Evolutionary conservation across 495 filamentous ascomycete species (phyloP).

Genomic region (Aspergillus baeticus): DNA sequence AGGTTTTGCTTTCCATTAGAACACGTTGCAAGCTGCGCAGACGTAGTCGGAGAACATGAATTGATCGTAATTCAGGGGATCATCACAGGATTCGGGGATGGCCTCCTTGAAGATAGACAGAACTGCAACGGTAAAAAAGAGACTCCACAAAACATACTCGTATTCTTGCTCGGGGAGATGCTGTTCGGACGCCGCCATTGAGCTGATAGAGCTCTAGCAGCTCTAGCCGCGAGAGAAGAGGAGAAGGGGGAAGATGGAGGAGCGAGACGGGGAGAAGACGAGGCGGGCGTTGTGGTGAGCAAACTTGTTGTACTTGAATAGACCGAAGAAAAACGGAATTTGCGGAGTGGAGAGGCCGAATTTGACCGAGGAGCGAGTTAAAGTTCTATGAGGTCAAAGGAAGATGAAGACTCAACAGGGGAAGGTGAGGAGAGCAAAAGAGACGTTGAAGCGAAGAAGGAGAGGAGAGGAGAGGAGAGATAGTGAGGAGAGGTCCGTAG

Average conservation of each 20-base stretch:
- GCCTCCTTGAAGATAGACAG: not conserved
- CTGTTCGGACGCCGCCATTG: slow-evolving; percentile 41
- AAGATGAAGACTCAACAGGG: slow-evolving; percentile 7
- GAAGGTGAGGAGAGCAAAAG: not conserved
- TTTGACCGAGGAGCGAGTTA: slow-evolving; percentile 10
- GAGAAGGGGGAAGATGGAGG: slow-evolving; percentile 5
- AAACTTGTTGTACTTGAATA: slow-evolving; percentile 7
- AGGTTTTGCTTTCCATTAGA: not conserved
- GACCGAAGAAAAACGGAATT: slow-evolving; percentile 23
- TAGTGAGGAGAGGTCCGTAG: not conserved
- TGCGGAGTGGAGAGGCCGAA: slow-evolving; percentile 19
- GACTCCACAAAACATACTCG: slow-evolving; percentile 37
- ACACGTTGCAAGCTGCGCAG: not conserved
- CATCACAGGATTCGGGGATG: not conserved
- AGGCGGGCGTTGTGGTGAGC: slow-evolving; percentile 6
- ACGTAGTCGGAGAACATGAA: not conserved
- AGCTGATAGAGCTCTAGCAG: slow-evolving; percentile 41
- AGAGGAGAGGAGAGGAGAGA: not conserved
- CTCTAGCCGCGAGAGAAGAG: slow-evolving; percentile 22
- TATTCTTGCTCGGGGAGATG: slow-evolving; percentile 40
- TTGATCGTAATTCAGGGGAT: not conserved
- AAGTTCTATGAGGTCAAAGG: slow-evolving; percentile 6
- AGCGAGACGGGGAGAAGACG: slow-evolving; percentile 3
- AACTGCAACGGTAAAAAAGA: slow-evolving; percentile 7
- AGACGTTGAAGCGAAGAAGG: not conserved